Evolutionary conservation across 23 red algal genomes (phyloP).

Genomic region (Gracilariopsis chorda): DNA sequence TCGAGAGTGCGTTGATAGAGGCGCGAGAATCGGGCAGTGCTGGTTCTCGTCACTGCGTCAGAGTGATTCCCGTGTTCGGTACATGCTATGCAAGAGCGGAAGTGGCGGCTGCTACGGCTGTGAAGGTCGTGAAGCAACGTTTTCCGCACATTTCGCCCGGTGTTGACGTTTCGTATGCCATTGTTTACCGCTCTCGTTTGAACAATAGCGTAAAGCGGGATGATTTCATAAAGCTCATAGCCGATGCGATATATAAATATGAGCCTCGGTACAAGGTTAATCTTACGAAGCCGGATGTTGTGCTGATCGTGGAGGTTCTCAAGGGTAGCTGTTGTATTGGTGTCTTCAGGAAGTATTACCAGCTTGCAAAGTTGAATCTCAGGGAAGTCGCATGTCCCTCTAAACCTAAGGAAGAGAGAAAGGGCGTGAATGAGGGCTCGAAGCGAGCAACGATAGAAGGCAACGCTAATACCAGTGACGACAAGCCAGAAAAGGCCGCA

Average conservation of each 20-base stretch:
- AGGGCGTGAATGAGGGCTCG: no score
- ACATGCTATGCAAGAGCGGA: slow-evolving; percentile 61
- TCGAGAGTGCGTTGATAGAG: slow-evolving; percentile 25
- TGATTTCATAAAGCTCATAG: slow-evolving; percentile 35
- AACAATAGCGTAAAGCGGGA: slow-evolving; percentile 38
- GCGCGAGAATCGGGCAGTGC: slow-evolving; percentile 14
- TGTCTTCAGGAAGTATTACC: slow-evolving; percentile 32
- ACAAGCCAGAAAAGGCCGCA: not conserved
- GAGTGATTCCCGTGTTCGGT: slow-evolving; percentile 25
- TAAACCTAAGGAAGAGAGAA: not conserved
- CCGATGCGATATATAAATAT: slow-evolving; percentile 12
- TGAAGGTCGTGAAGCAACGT: slow-evolving; percentile 25
- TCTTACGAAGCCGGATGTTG: slow-evolving; percentile 39
- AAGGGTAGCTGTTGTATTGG: slow-evolving; percentile 57
- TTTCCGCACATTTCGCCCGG: not conserved
- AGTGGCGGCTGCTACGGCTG: not conserved
- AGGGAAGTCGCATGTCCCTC: slow-evolving; percentile 52
- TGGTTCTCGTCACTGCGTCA: slow-evolving; percentile 37
- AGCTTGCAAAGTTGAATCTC: slow-evolving; percentile 61
- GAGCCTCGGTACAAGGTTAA: slow-evolving; percentile 57
- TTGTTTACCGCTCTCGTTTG: slow-evolving; percentile 33
- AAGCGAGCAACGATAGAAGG: no score
- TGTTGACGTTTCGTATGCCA: slow-evolving; percentile 25
- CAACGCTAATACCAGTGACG: not conserved
- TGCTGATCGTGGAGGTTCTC: slow-evolving; percentile 55